phyloP scores from a whole-genome alignment of 257 asterid genomes.

The Scutellaria barbata region DNA sequence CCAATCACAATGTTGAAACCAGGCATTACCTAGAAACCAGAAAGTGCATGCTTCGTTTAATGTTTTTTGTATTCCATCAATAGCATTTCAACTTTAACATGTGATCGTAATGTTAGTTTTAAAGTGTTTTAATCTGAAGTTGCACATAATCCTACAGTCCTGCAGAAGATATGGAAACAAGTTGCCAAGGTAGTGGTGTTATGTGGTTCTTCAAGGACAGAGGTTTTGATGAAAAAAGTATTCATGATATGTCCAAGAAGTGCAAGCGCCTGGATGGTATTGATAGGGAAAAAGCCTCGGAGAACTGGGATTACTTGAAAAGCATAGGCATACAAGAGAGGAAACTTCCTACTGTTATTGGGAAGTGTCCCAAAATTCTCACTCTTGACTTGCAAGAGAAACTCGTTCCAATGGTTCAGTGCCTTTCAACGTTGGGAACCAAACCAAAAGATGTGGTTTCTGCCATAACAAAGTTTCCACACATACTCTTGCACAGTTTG shows the following conservation, averaged over 20 bases:
- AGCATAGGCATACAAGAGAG: constrained; percentile 92
- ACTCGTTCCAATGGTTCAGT: constrained; percentile 82
- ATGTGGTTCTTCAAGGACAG: constrained; percentile 98
- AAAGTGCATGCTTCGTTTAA: not conserved
- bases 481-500: constrained; percentile 79
- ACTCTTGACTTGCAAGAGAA: constrained; percentile 74
- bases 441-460: constrained; percentile 85
- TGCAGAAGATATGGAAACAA: constrained; percentile 73
- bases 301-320: constrained; percentile 90
- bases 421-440: constrained; percentile 72
- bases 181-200: constrained; percentile 65
- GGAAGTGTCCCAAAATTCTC: constrained; percentile 90
- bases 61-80: not conserved
- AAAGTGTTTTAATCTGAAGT: not conserved
- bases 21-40: not conserved
- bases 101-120: constrained; percentile 1
- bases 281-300: constrained; percentile 73
- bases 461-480: constrained; percentile 84
- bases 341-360: constrained; percentile 73
- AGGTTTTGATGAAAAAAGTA: constrained; percentile 79
- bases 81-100: not conserved
- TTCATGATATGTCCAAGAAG: constrained; percentile 71
- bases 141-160: constrained; percentile 36
- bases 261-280: constrained; percentile 85
- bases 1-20: not conserved